Percentiles rank a stretch among this genome's conserved stretches.
phyloP scores from a whole-genome alignment of 805 yeast genomes.

The Barnettozyma siamensis region DNA sequence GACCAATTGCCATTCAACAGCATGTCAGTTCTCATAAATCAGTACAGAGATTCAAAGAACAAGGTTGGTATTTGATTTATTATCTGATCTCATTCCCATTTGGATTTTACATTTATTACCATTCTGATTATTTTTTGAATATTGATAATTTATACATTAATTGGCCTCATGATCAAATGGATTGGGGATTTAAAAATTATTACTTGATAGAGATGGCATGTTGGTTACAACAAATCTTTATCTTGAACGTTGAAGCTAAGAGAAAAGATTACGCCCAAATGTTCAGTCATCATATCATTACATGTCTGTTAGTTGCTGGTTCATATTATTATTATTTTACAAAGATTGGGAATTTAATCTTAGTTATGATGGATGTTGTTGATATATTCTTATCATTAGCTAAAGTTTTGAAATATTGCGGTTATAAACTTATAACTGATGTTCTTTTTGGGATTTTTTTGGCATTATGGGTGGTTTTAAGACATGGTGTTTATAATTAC shows the following conservation, averaged over 20 bases:
- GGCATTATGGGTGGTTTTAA: constrained; percentile 58
- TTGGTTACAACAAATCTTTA: constrained; percentile 78
- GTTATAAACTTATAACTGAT: constrained; percentile 58
- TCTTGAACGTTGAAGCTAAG: constrained; percentile 67
- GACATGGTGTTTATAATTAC: constrained; percentile 72
- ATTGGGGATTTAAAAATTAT: constrained; percentile 52
- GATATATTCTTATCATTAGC: constrained; percentile 71
- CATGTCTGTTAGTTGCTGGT: constrained; percentile 59
- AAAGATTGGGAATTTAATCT: constrained; percentile 71
- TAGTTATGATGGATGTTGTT: constrained; percentile 77
- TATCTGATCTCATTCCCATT: constrained; percentile 47
- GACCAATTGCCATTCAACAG: constrained; percentile 45
- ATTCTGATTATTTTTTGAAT: constrained; percentile 55
- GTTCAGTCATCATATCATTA: constrained; percentile 85
- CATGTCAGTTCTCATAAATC: constrained; percentile 47
- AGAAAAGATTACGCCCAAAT: constrained; percentile 83
- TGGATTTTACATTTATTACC: constrained; percentile 53
- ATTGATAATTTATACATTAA: constrained; percentile 52
- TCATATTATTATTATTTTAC: constrained; percentile 70
- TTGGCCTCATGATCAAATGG: constrained; percentile 71
- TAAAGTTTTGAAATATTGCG: constrained; percentile 71
- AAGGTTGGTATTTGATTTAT: constrained; percentile 70
- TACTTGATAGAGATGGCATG: constrained; percentile 67
- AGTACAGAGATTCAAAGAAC: constrained; percentile 73
- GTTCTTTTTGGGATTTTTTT: constrained; percentile 61